Evolutionary conservation across 1,284 basidiomycete genomes (phyloP), one percentile per base, ranked within the genome.

Genomic region (Phellinidium pouzarii): DNA sequence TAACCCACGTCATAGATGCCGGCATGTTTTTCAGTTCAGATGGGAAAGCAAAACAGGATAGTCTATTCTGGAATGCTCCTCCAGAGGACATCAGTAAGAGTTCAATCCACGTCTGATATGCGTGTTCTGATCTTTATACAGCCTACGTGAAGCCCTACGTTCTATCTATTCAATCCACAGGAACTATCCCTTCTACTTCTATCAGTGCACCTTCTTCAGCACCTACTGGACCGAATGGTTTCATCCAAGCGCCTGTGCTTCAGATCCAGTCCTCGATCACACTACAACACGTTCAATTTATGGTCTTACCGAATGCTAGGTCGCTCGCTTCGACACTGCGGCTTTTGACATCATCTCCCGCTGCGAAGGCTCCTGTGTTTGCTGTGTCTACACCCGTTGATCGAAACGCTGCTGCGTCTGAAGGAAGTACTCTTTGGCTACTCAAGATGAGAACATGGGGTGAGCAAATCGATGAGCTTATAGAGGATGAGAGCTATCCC

Each of bases 81-180:
- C 93, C 91, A 29, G 91, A 94, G 61, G 90, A 93, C 57, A 74
- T 89, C 45, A 77, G 88, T 86, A 58, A 61, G 74, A 53, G 48
- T 36, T 23, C 34, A 34, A 44, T 8, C 11, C 23, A 51, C 11
- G 14, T 17, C 22, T 56, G 45, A 9, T n/a, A 23, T n/a, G 14
- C 9, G 12, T 31, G 29, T 26, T 23, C 34, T 54, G 12, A 53
- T 14, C 12, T 41, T 26, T 42, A 49, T 27, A 7, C 58, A 90
- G 91, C 83, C 0, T 89, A 84, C 56, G 72, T 88, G 31, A 87
- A 84, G 60, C 94, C 94, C 0, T 95, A 93, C 64, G 76, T 96
- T 36, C 80, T 95, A 62, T 84, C 90, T 0, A 71, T 89, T 9
- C 71, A 94, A 4, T 86, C 91, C 0, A 69, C 84, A 0, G 82